phyloP scores from a whole-genome alignment of 208 protist species.

The Endotrypanum monterogeii region DNA sequence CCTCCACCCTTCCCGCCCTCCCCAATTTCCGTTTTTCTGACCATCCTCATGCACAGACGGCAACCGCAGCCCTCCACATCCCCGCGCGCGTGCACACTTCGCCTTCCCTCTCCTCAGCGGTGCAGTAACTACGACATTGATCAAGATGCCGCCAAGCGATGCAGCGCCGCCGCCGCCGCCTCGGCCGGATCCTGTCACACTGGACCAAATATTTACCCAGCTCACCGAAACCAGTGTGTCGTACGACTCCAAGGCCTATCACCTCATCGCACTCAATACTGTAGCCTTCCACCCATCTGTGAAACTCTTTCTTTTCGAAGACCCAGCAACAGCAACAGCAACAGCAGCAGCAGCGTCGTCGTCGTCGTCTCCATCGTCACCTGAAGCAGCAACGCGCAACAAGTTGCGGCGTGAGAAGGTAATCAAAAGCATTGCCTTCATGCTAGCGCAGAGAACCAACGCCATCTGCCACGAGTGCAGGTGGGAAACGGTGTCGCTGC shows the following conservation, averaged over 20 bases:
- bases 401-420: conserved; percentile 51
- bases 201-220: conserved; percentile 76
- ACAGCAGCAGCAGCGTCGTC: background rate
- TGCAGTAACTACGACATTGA: too few species aligned
- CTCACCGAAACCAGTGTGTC: conserved; percentile 44
- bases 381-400: conserved; percentile 17
- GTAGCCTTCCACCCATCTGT: conserved; percentile 81
- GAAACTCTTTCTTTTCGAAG: conserved; percentile 82
- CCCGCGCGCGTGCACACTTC: too few species aligned
- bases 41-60: too few species aligned
- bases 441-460: conserved; percentile 74
- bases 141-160: background rate
- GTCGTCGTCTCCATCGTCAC: background rate
- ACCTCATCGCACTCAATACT: conserved; percentile 78
- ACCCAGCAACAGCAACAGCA: conserved; percentile 4
- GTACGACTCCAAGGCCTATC: conserved; percentile 66
- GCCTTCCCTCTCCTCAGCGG: too few species aligned
- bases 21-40: too few species aligned
- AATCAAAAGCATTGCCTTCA: conserved; percentile 66
- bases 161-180: conserved; percentile 54
- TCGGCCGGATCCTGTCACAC: conserved; percentile 78
- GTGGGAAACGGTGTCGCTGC: conserved; percentile 79
- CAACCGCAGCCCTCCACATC: too few species aligned
- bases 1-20: too few species aligned
- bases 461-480: conserved; percentile 70